Conservation (phyloP, 163 green algal species). For the Volvox carteri region DNA sequence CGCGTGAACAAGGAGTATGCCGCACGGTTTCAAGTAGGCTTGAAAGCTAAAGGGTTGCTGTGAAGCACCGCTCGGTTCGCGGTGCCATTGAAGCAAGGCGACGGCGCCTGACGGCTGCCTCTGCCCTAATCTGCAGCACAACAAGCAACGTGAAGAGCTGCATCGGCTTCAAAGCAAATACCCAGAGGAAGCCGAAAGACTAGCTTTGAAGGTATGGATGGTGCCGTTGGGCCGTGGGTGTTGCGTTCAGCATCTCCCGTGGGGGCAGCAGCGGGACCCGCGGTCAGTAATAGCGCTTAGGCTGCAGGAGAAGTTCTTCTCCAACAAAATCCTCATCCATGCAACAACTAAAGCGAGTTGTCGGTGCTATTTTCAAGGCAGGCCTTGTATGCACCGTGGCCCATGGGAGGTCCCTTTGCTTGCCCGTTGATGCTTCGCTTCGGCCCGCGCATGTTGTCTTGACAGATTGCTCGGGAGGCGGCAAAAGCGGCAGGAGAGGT, state of each 20-base stretch:
- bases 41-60: neutral
- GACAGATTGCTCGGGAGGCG: conserved; percentile 30
- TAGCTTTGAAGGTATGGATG: conserved; percentile 44
- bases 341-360: too few species aligned
- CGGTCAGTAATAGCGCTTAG: too few species aligned
- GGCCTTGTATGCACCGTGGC: too few species aligned
- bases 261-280: too few species aligned
- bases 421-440: too few species aligned
- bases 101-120: conserved; percentile 30
- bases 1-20: conserved; percentile 82
- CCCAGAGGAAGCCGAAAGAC: conserved; percentile 75
- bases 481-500: conserved; percentile 24
- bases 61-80: neutral
- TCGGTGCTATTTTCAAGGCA: too few species aligned
- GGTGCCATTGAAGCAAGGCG: neutral
- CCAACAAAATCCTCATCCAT: too few species aligned
- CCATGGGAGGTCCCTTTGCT: too few species aligned
- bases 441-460: neutral
- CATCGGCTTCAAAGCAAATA: conserved; percentile 92
- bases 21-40: conserved; percentile 79
- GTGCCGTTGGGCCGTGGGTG: neutral
- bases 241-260: neutral
- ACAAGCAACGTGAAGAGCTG: conserved; percentile 90
- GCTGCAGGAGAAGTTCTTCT: too few species aligned
- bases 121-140: conserved; percentile 81